phyloP scores from a whole-genome alignment of 495 filamentous ascomycete species.

The Lasiosphaeria ovina region DNA sequence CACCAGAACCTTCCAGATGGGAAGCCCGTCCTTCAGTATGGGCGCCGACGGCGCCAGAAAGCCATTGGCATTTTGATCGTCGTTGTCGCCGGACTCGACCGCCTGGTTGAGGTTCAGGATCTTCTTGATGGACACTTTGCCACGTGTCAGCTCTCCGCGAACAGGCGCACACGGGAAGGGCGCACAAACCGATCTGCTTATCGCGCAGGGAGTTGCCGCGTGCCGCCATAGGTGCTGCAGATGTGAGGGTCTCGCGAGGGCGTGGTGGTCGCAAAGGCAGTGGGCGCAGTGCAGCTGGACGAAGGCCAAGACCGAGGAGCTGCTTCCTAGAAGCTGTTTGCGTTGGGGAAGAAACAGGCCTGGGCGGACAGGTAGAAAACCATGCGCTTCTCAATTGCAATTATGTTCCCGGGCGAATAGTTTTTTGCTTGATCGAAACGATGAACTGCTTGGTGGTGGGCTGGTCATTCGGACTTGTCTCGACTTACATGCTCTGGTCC shows the following conservation, averaged over 20 bases:
- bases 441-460: too few relatives aligned
- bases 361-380: too few relatives aligned
- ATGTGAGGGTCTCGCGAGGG: background rate
- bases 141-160: conserved; percentile 20
- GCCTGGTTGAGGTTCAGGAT: conserved; percentile 92
- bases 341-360: too few relatives aligned
- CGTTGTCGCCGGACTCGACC: conserved; percentile 51
- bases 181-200: conserved; percentile 80
- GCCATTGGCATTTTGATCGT: conserved; percentile 59
- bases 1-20: conserved; percentile 53
- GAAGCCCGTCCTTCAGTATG: conserved; percentile 85
- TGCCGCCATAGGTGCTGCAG: conserved; percentile 39
- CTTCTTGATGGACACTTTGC: conserved; percentile 84
- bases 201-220: conserved; percentile 80
- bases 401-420: too few relatives aligned
- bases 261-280: conserved; percentile 6
- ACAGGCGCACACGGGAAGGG: background rate
- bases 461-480: too few relatives aligned
- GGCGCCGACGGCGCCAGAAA: conserved; percentile 69
- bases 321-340: too few relatives aligned
- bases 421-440: too few relatives aligned
- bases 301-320: too few relatives aligned
- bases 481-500: conserved; percentile 1
- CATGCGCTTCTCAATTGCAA: too few relatives aligned
- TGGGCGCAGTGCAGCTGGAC: background rate